A percentile compares a stretch with the other conserved stretches of the same genome.
Conservation (phyloP, 2,329 filamentous ascomycete species). For the Stagonosporopsis chrysanthemi region DNA sequence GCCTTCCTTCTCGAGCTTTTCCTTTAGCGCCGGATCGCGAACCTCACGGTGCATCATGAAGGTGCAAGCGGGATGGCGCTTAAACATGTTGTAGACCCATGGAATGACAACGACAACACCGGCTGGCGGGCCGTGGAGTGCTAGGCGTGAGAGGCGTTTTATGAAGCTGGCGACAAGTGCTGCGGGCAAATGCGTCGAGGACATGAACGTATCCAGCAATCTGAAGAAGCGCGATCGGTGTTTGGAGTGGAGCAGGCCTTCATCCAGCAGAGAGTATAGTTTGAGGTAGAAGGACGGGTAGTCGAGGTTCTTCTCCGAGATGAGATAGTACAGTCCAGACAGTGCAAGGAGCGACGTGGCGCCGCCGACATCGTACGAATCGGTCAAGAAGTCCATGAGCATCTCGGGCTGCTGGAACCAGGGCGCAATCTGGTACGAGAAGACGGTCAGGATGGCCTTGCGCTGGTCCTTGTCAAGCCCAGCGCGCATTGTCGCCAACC, state of each 20-base stretch:
- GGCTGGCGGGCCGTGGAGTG: slow-evolving; percentile 86
- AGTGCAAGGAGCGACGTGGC: slow-evolving; percentile 86
- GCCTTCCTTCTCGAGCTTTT: slow-evolving; percentile 66
- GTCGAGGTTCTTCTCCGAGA: slow-evolving; percentile 91
- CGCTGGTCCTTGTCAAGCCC: slow-evolving; percentile 74
- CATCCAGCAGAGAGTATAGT: slow-evolving; percentile 89
- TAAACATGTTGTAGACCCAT: slow-evolving; percentile 95
- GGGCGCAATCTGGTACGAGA: slow-evolving; percentile 80
- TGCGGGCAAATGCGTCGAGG: slow-evolving; percentile 90
- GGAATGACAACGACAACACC: slow-evolving; percentile 89
- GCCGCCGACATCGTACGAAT: slow-evolving; percentile 87
- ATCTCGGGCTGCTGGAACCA: slow-evolving; percentile 90
- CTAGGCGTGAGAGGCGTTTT: slow-evolving; percentile 85
- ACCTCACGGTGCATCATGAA: slow-evolving; percentile 92
- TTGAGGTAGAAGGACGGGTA: slow-evolving; percentile 95
- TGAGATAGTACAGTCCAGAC: slow-evolving; percentile 93
- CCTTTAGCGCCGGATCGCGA: slow-evolving; percentile 64
- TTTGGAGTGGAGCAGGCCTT: slow-evolving; percentile 87
- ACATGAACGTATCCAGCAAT: slow-evolving; percentile 86
- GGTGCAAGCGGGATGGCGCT: slow-evolving; percentile 85
- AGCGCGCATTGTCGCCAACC: slow-evolving; percentile 78
- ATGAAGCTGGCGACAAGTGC: slow-evolving; percentile 93
- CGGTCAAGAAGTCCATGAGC: slow-evolving; percentile 95
- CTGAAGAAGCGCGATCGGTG: slow-evolving; percentile 94
- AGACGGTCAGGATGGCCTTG: slow-evolving; percentile 77